Evolutionary conservation across 306 rosid genomes (phyloP), one percentile per base, ranked within the genome.

Genomic region (Calophaca sinica): DNA sequence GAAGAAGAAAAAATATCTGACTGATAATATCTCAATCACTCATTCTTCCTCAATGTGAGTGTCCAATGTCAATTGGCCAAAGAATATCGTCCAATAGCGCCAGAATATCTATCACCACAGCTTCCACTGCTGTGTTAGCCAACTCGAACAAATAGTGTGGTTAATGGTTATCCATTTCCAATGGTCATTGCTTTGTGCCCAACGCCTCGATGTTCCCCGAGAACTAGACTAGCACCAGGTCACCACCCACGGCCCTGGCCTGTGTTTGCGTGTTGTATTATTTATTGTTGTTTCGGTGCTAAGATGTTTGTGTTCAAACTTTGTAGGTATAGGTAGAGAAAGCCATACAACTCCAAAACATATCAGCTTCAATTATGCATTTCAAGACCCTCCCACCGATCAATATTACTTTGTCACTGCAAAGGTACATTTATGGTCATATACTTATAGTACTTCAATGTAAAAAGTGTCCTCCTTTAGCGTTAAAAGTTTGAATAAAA

Each of bases 151-250:
- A 72, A 63, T 61, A 50, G 4, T 55, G 26, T 20, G 26, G 26
- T 20, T 20, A 20, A 20, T 20, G 26, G 26, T 20, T 20, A 20
- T 20, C 31, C 14, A 7, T 9, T 67, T 60, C 49, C 84, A 72
- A 88, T 90, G 98, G 86, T 88, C 12, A 74, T 73, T 57, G 64
- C 84, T 63, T 26, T 84, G 41, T 84, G 75, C 79, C 73, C 66
- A 13, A 65, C 84, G 20, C 68, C 86, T 45, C 31, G 26, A 63
- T 45, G 32, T 74, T 83, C 79, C 70, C 81, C 77, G 42, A 83
- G 15, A 33, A 45, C 82, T 62, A 54, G 70, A 36, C 76, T 74
- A 74, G 1, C 52, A 55, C 77, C 89, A 77, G 94, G 94, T 12
- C 42, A 38, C 42, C 42, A 2, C 4, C 7, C 1, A 5, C 42